Conservation (phyloP, 208 protist genomes). For the Acanthamoeba healyi region DNA sequence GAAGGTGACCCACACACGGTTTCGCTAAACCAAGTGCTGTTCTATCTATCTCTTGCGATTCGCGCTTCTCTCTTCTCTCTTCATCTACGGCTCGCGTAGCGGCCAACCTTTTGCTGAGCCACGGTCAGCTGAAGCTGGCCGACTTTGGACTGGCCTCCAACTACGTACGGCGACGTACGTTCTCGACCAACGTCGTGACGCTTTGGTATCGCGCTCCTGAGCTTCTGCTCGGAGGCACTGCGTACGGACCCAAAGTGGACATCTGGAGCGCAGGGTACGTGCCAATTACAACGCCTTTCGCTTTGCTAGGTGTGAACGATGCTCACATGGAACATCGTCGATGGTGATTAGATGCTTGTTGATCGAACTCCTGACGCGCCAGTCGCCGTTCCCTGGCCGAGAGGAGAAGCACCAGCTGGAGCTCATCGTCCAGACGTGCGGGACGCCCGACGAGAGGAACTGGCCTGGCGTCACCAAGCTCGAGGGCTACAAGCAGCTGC, state of each 20-base stretch:
- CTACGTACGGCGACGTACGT: conserved; percentile 88
- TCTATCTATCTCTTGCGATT: conserved; percentile 64
- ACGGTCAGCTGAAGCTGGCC: conserved; percentile 92
- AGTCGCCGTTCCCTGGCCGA: conserved; percentile 75
- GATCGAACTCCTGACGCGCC: conserved; percentile 78
- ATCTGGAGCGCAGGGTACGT: conserved; percentile 98
- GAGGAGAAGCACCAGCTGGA: conserved; percentile 84
- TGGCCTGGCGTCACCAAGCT: conserved; percentile 79
- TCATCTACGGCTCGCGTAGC: background rate
- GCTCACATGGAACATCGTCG: background rate
- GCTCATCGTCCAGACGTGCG: conserved; percentile 81
- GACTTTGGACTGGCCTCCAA: conserved; percentile 94
- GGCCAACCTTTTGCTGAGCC: conserved; percentile 74
- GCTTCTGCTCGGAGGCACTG: conserved; percentile 96
- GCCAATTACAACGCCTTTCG: no score
- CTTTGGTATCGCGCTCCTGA: conserved; percentile 98
- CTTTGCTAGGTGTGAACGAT: no score
- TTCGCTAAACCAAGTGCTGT: background rate
- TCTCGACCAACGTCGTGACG: conserved; percentile 84
- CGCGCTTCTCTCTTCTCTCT: background rate
- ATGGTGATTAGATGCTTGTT: conserved; percentile 77
- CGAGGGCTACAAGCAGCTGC: conserved; percentile 48
- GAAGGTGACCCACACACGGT: background rate
- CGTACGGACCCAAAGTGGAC: conserved; percentile 96
- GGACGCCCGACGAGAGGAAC: conserved; percentile 73